These are phyloP conservation scores for Seiridium cupressi DNA, from an alignment of 2,329 filamentous ascomycete species.

Conservation along the genomic window DNA sequence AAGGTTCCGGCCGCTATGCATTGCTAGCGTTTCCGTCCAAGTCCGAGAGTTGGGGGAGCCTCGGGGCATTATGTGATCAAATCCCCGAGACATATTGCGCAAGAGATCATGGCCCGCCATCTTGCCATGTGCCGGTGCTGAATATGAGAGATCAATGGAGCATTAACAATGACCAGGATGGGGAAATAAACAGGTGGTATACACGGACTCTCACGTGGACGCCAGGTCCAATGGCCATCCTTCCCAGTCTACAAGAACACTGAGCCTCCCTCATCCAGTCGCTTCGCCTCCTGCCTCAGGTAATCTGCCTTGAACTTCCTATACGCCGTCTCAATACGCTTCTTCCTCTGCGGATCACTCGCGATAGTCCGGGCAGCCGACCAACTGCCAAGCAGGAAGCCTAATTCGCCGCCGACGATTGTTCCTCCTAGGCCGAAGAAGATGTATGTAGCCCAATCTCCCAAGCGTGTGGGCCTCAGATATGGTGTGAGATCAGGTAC, in stretches of 20 bases:
- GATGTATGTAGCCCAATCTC: constrained; percentile 61
- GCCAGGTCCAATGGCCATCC: neutral
- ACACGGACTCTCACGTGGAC: neutral
- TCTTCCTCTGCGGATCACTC: constrained; percentile 49
- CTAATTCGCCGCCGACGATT: constrained; percentile 63
- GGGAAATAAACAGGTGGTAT: neutral
- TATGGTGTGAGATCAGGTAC: constrained; percentile 60
- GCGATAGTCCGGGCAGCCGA: constrained; percentile 52
- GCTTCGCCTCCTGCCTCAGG: constrained; percentile 56
- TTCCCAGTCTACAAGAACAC: constrained; percentile 24
- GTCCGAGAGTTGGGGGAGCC: neutral
- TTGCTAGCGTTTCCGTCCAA: neutral
- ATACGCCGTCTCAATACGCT: constrained; percentile 62
- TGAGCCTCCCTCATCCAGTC: constrained; percentile 42
- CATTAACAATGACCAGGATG: too few relatives aligned
- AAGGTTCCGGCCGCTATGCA: neutral
- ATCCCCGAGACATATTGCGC: too few relatives aligned
- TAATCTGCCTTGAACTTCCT: constrained; percentile 61
- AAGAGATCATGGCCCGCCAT: too few relatives aligned
- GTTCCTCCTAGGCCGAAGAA: constrained; percentile 61
- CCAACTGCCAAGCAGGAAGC: constrained; percentile 55
- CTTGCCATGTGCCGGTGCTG: too few relatives aligned
- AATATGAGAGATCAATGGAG: too few relatives aligned
- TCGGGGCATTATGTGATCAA: too few relatives aligned
- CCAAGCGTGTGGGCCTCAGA: constrained; percentile 54